Conservation (phyloP, 306 rosid genomes). For the Lotus japonicus region DNA sequence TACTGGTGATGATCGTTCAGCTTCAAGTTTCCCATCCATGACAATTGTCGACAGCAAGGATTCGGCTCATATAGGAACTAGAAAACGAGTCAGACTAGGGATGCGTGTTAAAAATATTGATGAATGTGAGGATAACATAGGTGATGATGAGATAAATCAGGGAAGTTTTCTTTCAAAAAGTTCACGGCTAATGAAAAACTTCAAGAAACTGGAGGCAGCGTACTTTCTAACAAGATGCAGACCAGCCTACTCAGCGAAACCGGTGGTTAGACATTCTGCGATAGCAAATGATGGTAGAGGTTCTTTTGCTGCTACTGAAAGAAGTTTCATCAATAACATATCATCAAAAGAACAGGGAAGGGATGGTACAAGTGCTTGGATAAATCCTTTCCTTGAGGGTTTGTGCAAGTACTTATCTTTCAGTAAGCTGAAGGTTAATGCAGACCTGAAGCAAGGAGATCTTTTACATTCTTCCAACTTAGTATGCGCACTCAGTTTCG, state of each 20-base stretch:
- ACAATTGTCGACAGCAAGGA: slow-evolving; percentile 47
- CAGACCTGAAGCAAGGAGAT: slow-evolving; percentile 98
- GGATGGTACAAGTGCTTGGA: slow-evolving; percentile 78
- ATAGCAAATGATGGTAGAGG: slow-evolving; percentile 66
- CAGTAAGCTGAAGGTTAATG: slow-evolving; percentile 77
- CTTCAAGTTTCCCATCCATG: slow-evolving; percentile 57
- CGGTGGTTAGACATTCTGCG: slow-evolving; percentile 45
- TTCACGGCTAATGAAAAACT: slow-evolving; percentile 83
- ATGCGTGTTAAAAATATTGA: slow-evolving; percentile 30
- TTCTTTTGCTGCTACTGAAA: slow-evolving; percentile 50
- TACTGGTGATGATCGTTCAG: slow-evolving; percentile 38
- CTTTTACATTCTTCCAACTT: slow-evolving; percentile 90
- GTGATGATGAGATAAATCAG: slow-evolving; percentile 34
- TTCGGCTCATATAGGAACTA: slow-evolving; percentile 49
- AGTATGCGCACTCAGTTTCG: slow-evolving; percentile 85
- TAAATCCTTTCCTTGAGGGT: slow-evolving; percentile 91
- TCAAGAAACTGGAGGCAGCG: slow-evolving; percentile 83
- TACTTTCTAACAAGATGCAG: slow-evolving; percentile 79
- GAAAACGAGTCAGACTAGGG: slow-evolving; percentile 73
- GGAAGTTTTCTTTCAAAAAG: slow-evolving; percentile 50
- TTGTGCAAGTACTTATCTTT: slow-evolving; percentile 91
- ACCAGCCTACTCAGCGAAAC: slow-evolving; percentile 45
- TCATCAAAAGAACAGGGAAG: slow-evolving; percentile 46
- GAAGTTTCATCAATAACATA: slow-evolving; percentile 62
- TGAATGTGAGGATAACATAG: slow-evolving; percentile 57